Evolutionary conservation across 2,329 filamentous ascomycete genomes (phyloP), one percentile per base, ranked within the genome.

Genomic region (Alternaria viburni): DNA sequence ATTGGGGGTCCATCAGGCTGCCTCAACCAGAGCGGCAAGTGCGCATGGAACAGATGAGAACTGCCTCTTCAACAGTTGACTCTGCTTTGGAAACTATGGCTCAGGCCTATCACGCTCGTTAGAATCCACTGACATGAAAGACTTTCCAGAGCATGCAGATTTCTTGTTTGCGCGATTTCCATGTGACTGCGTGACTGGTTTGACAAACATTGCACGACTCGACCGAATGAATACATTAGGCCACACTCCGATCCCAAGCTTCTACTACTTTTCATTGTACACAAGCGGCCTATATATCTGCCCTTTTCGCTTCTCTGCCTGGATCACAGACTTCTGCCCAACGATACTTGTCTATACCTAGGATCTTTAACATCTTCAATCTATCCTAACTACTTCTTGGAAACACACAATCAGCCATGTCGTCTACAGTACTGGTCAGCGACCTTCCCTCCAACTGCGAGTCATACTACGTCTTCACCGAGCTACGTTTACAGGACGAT

Each of bases 61-160:
- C 36, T 41, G 36, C 9, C n/a, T 41, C 2, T 6, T 41, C 4
- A 6, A 41, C 36, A 15, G 9, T 41, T 41, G 4, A 41, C 9
- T 6, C n/a, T 11, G 36, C 36, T 41, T 41, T 41, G 15, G 15
- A 41, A 17, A 41, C 0, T 1, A 2, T 10, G 15, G 36, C 36
- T 41, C 9, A 41, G 0, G 36, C 15, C 36, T 41, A 41, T 41
- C 36, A 41, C 36, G 6, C 36, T 41, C 36, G 9, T 41, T 41
- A 11, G 4, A 1, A 41, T 41, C 15, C 15, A 17, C 8, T 36
- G 0, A 36, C n/a, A n/a, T n/a, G 0, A 10, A n/a, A n/a, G 0
- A n/a, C 3, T 3, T n/a, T 10, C 15, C 32, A n/a, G 15, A 5
- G 32, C 2, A 36, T 36, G n/a, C 32, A n/a, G 0, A 36, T n/a